Evolutionary conservation across 257 asterid genomes (phyloP).

Genomic region (Forsythia suspensa): DNA sequence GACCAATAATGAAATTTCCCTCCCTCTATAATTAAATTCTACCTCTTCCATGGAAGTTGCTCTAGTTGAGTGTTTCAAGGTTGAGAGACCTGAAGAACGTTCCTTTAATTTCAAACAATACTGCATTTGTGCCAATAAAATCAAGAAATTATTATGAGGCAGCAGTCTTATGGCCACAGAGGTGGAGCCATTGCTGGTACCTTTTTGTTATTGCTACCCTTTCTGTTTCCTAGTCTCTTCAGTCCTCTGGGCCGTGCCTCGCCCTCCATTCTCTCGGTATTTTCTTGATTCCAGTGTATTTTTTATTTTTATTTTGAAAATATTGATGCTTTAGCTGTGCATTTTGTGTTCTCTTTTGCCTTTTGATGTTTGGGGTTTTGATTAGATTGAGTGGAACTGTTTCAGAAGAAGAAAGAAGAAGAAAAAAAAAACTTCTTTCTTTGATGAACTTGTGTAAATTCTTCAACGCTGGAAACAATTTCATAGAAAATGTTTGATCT

Average conservation of each 20-base stretch:
- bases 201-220: conserved; percentile 57
- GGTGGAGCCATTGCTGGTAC: conserved; percentile 69
- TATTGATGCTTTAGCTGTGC: neutral
- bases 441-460: neutral
- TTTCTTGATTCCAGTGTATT: neutral
- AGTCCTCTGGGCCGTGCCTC: conserved; percentile 61
- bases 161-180: conserved; percentile 31
- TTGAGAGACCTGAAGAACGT: conserved; percentile 28
- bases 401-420: conserved; percentile 6
- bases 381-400: neutral
- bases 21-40: conserved; percentile 35
- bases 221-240: conserved; percentile 43
- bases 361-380: neutral
- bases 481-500: conserved; percentile 22
- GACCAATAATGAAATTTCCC: conserved; percentile 46
- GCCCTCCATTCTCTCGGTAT: conserved; percentile 60
- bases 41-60: conserved; percentile 33
- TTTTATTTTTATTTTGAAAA: neutral
- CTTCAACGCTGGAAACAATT: conserved; percentile 12
- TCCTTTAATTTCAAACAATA: conserved; percentile 11
- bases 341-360: neutral
- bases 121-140: conserved; percentile 26
- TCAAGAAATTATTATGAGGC: conserved; percentile 31
- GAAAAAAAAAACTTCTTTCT: neutral
- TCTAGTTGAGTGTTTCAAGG: conserved; percentile 40